Evolutionary conservation across 768 basidiomycete species (phyloP), one percentile per base, ranked within the genome.

Genomic region (Mycena galopus): DNA sequence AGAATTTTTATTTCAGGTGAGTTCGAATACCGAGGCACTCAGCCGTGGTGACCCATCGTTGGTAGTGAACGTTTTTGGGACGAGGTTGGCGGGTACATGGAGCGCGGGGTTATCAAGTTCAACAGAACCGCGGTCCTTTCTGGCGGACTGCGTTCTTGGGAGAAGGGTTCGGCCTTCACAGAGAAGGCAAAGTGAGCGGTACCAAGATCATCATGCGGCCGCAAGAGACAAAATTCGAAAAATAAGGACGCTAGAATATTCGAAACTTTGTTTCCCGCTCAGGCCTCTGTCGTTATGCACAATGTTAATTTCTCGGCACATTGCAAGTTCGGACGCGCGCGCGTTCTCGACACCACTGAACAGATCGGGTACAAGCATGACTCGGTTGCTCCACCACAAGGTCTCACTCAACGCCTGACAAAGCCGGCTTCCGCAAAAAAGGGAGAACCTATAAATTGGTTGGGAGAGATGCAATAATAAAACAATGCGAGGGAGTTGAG

Each of bases 161-260:
- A 39, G 65, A 66, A 17, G 65, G 25, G 0, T 72, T 72, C 30
- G 44, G 50, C 5, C 58, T 72, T 4, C 65, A 72, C 42, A 42
- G 65, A n/a, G 29, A 64, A 21, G 65, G 65, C 25, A 57, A 44
- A 61, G 71, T 72, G 9, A 47, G 44, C 32, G 71, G 71, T 7
- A 58, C 30, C 4, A 72, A 72, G 55, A 30, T 72, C 25, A 60
- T 72, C 21, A 61, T 72, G 42, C 59, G 39, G 7, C 71, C 61
- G 5, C 65, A 61, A 10, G 63, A 66, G 35, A 71, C 63, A 39
- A 32, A 62, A 17, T 27, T 16, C 12, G 33, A 35, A 6, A 37
- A 37, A 14, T 37, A 14, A 37, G 35, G 35, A 37, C 35, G 35
- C 6, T 7, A 37, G 35, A 14, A 37, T 37, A 14, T 37, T 37